Base-by-base conservation (phyloP, 2,329 filamentous ascomycete species). In the Penicillium sp. region DNA sequence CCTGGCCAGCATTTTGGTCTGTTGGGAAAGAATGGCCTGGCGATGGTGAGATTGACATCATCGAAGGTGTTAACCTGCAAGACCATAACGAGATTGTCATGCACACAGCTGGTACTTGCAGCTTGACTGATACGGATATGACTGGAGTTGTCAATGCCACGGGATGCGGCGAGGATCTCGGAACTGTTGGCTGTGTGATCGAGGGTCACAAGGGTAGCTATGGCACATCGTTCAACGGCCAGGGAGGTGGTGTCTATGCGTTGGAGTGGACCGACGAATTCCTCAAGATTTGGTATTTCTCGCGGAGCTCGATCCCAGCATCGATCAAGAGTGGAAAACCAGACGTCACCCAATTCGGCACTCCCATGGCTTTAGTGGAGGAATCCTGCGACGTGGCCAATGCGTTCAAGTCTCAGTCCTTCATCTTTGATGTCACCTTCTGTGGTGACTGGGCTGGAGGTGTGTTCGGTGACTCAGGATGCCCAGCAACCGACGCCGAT, bases 401-500 rank as follows among this genome's bases (percentile, higher is more conserved):
- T 9, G 70, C 72, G n/a, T 78, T 79, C 63, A 67, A 67, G 42
- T 50, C 70, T 8, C 72, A 77, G 52, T 67, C 72, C 16, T 72
- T 78, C 45, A 69, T 81, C 21, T 77, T 83, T 52, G 77, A 83
- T 58, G 79, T 75, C 2, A 80, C 79, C 1, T 83, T 83, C 67
- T 83, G 81, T 56, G 81, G 81, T 32, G 77, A 81, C 49, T 83
- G 81, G 80, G 81, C 81, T 7, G 81, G 81, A 11, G 61, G 65
- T 14, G 74, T 77, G 2, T 82, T 63, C 42, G 67, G 62, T 5
- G 48, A 87, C 83, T 70, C 71, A 44, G 67, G 72, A 32, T 83
- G 87, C 60, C 68, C 71, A 0, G 80, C 92, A 87, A 74, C 76
- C 77, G 11, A 76, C 79, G 45, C 79, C 82, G 11, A 62, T 73